Evolutionary conservation across 2,329 filamentous ascomycete species (phyloP), one percentile per base, ranked within the genome.

Genomic region (Aureobasidium sp.): DNA sequence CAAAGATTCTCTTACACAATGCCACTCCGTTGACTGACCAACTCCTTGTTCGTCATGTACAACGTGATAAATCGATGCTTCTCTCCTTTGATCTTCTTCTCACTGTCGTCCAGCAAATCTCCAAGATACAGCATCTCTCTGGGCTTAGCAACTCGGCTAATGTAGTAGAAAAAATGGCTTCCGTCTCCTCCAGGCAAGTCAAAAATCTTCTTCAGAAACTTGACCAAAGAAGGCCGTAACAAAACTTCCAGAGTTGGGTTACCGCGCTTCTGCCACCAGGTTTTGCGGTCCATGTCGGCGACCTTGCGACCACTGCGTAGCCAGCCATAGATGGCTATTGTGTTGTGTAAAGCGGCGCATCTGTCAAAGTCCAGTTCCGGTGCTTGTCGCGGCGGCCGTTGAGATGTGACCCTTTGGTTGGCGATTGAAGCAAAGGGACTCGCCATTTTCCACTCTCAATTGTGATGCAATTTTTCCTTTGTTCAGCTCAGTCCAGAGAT

Each of bases 241-340:
- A 69, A 51, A 17, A 67, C 61, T 53, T 70, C 66, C 41, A 72
- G 44, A 6, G 62, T 53, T 27, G 67, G 64, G 39, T 64, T 70
- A 29, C 71, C 70, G 53, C 71, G 66, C 44, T 66, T 67, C 50
- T 65, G 65, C 71, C 71, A 72, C 71, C 71, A 72, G 3, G 70
- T 68, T 32, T 67, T 64, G 62, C 71, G 69, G 50, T 68, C 65
- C 64, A 72, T 66, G 17, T 67, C 62, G 4, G 66, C 66, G 46
- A 72, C 68, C 29, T 69, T 69, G 61, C 68, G 69, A 29, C 71
- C 71, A 43, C 69, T 70, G 55, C 67, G 69, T 24, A 72, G 65
- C 71, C 71, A 72, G 59, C 70, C 70, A 62, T 72, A 72, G n/a
- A 72, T 66, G n/a, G 69, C 63, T 24, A 72, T 64, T 12, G 69